Conservation (phyloP, 192 early-diverging fungal species). For the Helicostylum pulchrum region DNA sequence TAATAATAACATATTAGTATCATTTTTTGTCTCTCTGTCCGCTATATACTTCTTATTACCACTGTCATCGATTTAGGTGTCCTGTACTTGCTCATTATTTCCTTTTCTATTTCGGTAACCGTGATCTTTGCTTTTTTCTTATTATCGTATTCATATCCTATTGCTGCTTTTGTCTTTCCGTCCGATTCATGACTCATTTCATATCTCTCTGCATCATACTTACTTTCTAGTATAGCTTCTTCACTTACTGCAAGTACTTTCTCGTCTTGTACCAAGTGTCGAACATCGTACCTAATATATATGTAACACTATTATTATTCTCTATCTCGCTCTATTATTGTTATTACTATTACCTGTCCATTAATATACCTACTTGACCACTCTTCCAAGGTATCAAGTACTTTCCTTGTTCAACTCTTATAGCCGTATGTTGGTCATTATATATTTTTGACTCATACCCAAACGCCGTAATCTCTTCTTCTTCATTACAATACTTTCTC, state of each 20-base stretch:
- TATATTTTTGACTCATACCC: slow-evolving; percentile 51
- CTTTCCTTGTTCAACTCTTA: slow-evolving; percentile 36
- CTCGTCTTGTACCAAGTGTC: slow-evolving; percentile 55
- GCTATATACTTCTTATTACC: slow-evolving; percentile 27
- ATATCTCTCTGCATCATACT: slow-evolving; percentile 53
- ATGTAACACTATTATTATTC: background rate
- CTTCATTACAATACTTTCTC: background rate
- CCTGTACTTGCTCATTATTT: slow-evolving; percentile 40
- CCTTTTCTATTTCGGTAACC: slow-evolving; percentile 13
- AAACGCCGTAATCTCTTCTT: slow-evolving; percentile 40
- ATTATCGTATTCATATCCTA: background rate
- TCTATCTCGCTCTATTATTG: background rate
- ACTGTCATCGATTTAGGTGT: slow-evolving; percentile 47
- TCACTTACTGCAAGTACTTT: slow-evolving; percentile 2
- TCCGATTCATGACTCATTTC: slow-evolving; percentile 21
- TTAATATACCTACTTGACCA: slow-evolving; percentile 9
- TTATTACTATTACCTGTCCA: slow-evolving; percentile 46
- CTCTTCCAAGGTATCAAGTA: slow-evolving; percentile 45
- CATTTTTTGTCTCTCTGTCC: background rate
- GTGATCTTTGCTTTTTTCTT: slow-evolving; percentile 29
- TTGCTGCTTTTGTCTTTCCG: background rate
- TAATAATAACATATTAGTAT: background rate
- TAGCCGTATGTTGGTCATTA: slow-evolving; percentile 36
- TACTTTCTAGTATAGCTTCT: slow-evolving; percentile 21
- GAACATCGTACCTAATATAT: slow-evolving; percentile 57